Base-by-base conservation (phyloP, 2,329 filamentous ascomycete species). In the Mycosphaerella arachidis region DNA sequence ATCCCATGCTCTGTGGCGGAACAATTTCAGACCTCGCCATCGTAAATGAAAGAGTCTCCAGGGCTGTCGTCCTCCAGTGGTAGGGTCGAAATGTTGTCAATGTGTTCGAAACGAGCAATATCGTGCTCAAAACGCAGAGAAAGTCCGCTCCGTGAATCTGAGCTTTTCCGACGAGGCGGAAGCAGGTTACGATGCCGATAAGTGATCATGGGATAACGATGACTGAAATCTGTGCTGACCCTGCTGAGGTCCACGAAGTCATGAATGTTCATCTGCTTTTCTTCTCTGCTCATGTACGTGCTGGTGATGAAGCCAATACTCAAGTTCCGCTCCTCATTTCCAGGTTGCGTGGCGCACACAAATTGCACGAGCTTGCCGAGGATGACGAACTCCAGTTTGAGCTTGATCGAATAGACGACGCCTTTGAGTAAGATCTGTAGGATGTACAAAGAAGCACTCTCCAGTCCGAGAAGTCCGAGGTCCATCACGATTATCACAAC, bases 391-490 rank as follows among this genome's bases (percentile, higher is more conserved):
- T 73, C 71, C n/a, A 73, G 67, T 55, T 73, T 73, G 24, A 73
- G 65, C 64, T 73, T 73, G 66, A 72, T 66, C 27, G 67, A 70
- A 59, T 73, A 73, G 35, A 72, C 60, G 51, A 72, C 59, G 43
- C 64, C 74, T 61, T 79, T 78, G 3, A 77, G 64, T 0, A 74
- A 73, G 5, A 71, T 72, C 52, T 76, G 71, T 16, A 74, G 61
- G 20, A 74, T 71, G 57, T 64, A 73, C 2, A 70, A 53, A 18
- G 67, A 67, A 2, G 66, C 71, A 20, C 71, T 68, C 20, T 74
- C 72, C n/a, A 75, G 67, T 12, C 69, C 72, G 18, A 70, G 61
- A 1, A 76, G 67, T 0, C 63, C 70, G 12, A 75, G 68, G 58
- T 76, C 74, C 57, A 76, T 65, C 18, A 68, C 29, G 57, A 76